Conservation (phyloP, 176 grass and related monocot species). For the sorghum (Sorghum bicolor) region DNA sequence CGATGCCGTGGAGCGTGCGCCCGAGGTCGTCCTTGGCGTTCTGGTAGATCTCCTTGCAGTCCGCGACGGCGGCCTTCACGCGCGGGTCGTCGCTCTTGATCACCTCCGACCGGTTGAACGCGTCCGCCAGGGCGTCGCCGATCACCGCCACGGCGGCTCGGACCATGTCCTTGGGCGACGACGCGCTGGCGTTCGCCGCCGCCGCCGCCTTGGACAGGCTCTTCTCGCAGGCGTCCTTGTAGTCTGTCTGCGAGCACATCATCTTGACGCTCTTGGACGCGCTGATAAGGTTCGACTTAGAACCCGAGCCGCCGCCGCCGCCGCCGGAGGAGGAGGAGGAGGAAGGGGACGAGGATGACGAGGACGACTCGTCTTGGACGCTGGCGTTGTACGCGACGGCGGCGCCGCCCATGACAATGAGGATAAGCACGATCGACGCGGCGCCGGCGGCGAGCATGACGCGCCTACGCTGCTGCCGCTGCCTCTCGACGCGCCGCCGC, state of each 20-base stretch:
- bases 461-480: slow-evolving; percentile 46
- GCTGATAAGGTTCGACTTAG: neutral
- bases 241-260: slow-evolving; percentile 57
- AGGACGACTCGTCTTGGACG: neutral
- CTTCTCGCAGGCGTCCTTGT: slow-evolving; percentile 50
- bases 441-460: slow-evolving; percentile 37
- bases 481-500: slow-evolving; percentile 54
- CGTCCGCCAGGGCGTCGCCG: slow-evolving; percentile 31
- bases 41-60: slow-evolving; percentile 61
- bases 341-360: neutral
- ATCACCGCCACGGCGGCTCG: slow-evolving; percentile 50
- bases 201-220: slow-evolving; percentile 44
- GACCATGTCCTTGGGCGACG: slow-evolving; percentile 60
- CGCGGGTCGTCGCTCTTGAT: slow-evolving; percentile 37
- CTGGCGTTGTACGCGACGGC: slow-evolving; percentile 36
- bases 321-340: no score
- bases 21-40: slow-evolving; percentile 41
- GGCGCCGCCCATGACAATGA: slow-evolving; percentile 48
- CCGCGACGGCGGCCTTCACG: slow-evolving; percentile 49
- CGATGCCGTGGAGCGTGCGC: slow-evolving; percentile 41
- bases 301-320: neutral
- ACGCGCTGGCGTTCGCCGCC: slow-evolving; percentile 27
- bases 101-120: slow-evolving; percentile 33
- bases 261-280: slow-evolving; percentile 45
- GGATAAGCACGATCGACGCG: slow-evolving; percentile 42